Conservation (phyloP, 2,329 filamentous ascomycete genomes). For the Hansfordia pulvinata region DNA sequence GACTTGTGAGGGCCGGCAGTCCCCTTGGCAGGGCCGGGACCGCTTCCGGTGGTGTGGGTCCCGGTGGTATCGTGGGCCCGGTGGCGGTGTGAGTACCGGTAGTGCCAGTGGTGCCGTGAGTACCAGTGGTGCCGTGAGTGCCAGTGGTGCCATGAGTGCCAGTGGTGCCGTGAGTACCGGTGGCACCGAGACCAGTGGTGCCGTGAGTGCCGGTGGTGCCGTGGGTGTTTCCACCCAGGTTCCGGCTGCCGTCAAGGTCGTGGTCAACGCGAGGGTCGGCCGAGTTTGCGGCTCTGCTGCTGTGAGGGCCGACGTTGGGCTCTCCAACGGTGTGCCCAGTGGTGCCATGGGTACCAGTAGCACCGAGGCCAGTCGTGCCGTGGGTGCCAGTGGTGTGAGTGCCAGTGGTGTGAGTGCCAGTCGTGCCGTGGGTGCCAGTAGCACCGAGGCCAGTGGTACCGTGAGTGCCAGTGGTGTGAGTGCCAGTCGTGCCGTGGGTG, state of each 20-base stretch:
- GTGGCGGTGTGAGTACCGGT: too few species aligned
- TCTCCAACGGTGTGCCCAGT: slow-evolving; percentile 24
- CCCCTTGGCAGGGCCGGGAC: slow-evolving; percentile 24
- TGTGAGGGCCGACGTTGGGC: slow-evolving; percentile 37
- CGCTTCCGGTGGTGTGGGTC: slow-evolving; percentile 6
- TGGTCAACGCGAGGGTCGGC: slow-evolving; percentile 40
- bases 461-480: slow-evolving; percentile 4
- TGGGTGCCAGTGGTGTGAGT: slow-evolving; percentile 14
- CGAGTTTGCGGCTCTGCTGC: slow-evolving; percentile 39
- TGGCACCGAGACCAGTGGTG: too few species aligned
- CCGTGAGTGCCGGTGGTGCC: slow-evolving; percentile 12
- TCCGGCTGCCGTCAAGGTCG: slow-evolving; percentile 39
- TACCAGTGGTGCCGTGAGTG: slow-evolving; percentile 1
- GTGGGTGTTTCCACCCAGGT: slow-evolving; percentile 33
- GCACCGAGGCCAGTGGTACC: slow-evolving; percentile 1
- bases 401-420: slow-evolving; percentile 12
- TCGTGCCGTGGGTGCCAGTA: slow-evolving; percentile 5
- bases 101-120: slow-evolving; percentile 17
- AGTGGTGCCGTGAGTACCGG: slow-evolving; percentile 12
- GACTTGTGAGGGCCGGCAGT: slow-evolving; percentile 38
- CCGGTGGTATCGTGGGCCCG: slow-evolving; percentile 15
- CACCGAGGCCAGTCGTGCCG: slow-evolving; percentile 5
- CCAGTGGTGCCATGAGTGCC: slow-evolving; percentile 17
- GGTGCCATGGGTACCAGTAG: slow-evolving; percentile 6
- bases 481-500: slow-evolving; percentile 8